Evolutionary conservation across 2,329 filamentous ascomycete genomes (phyloP).

Genomic region (Cercospora sojina): DNA sequence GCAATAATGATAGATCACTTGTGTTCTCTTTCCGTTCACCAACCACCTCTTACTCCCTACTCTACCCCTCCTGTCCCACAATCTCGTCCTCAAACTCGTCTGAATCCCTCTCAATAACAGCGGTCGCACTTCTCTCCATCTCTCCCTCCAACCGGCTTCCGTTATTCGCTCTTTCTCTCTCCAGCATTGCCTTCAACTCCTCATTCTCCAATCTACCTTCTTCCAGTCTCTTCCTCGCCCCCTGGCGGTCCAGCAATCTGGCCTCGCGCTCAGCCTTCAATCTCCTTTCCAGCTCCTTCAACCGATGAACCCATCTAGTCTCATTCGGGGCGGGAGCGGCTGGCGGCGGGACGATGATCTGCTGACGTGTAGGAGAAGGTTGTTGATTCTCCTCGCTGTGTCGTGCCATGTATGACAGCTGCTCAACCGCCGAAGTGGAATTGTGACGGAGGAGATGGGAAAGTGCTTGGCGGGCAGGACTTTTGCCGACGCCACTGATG

Average conservation of each 20-base stretch:
- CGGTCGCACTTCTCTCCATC: not conserved
- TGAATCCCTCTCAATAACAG: not conserved
- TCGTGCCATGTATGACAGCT: slow-evolving; percentile 24
- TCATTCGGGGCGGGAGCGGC: slow-evolving; percentile 53
- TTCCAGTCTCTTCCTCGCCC: slow-evolving; percentile 75
- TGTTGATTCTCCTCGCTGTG: slow-evolving; percentile 16
- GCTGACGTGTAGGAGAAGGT: slow-evolving; percentile 41
- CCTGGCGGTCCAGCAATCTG: slow-evolving; percentile 76
- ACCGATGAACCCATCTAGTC: slow-evolving; percentile 77
- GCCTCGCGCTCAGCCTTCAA: slow-evolving; percentile 89
- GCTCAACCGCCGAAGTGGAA: slow-evolving; percentile 53
- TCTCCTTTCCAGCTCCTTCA: slow-evolving; percentile 83
- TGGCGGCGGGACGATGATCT: slow-evolving; percentile 44
- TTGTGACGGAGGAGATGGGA: slow-evolving; percentile 57
- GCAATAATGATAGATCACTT: not conserved
- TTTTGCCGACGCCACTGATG: slow-evolving; percentile 18
- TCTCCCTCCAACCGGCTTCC: not conserved
- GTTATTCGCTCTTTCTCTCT: slow-evolving; percentile 43
- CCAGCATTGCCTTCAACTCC: slow-evolving; percentile 64
- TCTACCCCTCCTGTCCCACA: not conserved
- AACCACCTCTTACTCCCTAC: not conserved
- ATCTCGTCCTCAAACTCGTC: not conserved
- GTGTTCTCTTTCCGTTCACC: not conserved
- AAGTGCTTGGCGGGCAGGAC: slow-evolving; percentile 46
- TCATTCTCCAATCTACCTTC: slow-evolving; percentile 73